A percentile compares a stretch with the other conserved stretches of the same genome.
Evolutionary conservation across 148 eudicot genomes (phyloP).

Genomic region (Selenicereus undatus): DNA sequence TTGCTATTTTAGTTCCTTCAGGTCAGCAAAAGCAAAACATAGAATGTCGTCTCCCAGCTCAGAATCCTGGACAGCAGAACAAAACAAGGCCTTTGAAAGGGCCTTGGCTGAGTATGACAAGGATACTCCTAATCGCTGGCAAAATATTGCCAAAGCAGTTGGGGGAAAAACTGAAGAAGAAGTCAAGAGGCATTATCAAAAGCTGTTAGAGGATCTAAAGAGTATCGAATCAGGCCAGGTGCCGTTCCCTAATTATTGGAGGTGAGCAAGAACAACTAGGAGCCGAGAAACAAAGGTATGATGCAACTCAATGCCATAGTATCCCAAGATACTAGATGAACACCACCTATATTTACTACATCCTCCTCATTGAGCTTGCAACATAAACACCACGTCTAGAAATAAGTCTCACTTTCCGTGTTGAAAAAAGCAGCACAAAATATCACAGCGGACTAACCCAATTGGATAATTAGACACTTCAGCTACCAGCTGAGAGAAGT

Average conservation of each 20-base stretch:
- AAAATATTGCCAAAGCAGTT: constrained; percentile 45
- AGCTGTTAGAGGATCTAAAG: constrained; percentile 41
- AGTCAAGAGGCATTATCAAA: constrained; percentile 39
- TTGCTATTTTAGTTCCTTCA: neutral
- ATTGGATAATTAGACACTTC: neutral
- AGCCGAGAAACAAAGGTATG: constrained; percentile 32
- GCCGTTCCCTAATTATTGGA: constrained; percentile 45
- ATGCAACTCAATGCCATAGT: neutral
- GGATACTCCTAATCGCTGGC: constrained; percentile 56
- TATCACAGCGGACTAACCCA: neutral
- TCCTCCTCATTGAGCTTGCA: neutral
- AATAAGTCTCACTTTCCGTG: neutral
- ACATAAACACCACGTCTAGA: neutral
- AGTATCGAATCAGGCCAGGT: constrained; percentile 44
- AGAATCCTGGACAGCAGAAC: constrained; percentile 41
- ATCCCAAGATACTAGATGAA: constrained; percentile 1
- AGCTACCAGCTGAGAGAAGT: neutral
- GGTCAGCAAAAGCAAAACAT: constrained; percentile 13
- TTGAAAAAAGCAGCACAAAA: neutral
- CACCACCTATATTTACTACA: neutral
- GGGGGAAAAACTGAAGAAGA: constrained; percentile 49
- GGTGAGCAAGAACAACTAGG: neutral
- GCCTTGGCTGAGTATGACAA: constrained; percentile 46
- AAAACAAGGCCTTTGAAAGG: constrained; percentile 51
- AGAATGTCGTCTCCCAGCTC: constrained; percentile 24